A percentile compares a stretch with the other conserved stretches of the same genome.
Evolutionary conservation across 495 filamentous ascomycete genomes (phyloP).

Genomic region (Penicillium alfredii): DNA sequence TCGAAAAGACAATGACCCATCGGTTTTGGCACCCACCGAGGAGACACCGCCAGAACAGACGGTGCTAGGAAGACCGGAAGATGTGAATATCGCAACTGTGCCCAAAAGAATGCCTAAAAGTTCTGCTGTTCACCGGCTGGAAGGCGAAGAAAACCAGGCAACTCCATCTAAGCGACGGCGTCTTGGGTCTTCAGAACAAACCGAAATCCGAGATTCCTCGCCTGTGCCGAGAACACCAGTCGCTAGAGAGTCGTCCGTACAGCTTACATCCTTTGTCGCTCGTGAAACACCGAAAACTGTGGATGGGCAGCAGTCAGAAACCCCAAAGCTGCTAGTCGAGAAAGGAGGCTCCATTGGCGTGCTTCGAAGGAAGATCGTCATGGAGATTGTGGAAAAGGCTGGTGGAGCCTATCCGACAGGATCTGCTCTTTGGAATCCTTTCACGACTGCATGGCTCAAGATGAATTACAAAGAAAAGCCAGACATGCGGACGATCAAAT

Average conservation of each 20-base stretch:
- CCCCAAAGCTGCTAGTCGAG: constrained; percentile 7
- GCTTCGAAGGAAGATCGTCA: constrained; percentile 56
- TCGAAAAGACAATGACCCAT: not conserved
- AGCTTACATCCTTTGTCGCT: not conserved
- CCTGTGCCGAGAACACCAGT: not conserved
- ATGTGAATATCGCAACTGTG: not conserved
- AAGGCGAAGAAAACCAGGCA: not conserved
- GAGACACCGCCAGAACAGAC: not conserved
- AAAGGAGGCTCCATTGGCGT: constrained; percentile 42
- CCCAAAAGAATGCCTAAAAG: too few species aligned
- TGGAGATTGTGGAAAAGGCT: constrained; percentile 62
- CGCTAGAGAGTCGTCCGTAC: not conserved
- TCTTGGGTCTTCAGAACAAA: not conserved
- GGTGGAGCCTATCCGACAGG: constrained; percentile 69
- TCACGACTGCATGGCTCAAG: constrained; percentile 56
- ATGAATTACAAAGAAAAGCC: constrained; percentile 39
- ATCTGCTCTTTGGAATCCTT: constrained; percentile 67
- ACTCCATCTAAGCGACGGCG: constrained; percentile 8
- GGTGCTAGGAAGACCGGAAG: not conserved
- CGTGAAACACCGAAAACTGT: not conserved
- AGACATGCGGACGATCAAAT: constrained; percentile 46
- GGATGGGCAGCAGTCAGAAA: not conserved
- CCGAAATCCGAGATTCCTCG: not conserved
- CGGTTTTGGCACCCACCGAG: not conserved
- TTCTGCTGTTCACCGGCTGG: constrained; percentile 1